Evolutionary conservation across 192 early-diverging fungal species (phyloP), one percentile per base, ranked within the genome.

Genomic region (Coemansia aciculifera): DNA sequence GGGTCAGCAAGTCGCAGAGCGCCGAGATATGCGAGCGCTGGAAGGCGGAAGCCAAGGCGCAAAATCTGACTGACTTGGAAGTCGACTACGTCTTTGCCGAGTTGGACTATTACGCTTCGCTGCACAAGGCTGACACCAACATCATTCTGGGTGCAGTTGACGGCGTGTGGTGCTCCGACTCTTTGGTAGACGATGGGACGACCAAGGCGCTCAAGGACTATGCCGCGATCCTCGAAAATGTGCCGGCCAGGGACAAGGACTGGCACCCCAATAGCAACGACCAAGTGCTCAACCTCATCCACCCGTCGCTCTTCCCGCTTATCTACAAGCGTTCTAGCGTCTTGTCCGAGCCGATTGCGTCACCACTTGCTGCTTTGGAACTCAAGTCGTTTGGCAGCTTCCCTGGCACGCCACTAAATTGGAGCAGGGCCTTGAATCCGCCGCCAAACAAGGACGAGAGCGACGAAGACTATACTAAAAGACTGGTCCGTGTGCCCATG

Each of bases 251-350:
- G 23, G 37, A 52, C 17, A 70, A 66, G 59, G 81, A 85, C 67
- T 87, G 80, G 71, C 83, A 84, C 59, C 77, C 78, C 3, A 70
- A 78, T 10, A 77, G 69, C 56, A 67, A 83, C 64, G 63, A 85
- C 37, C 79, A 83, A 63, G 85, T 87, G 15, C 74, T 85, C 9
- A 79, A 85, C 42, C 77, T 87, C 6, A 78, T 87, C 6, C 77
- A 87, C 46, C 86, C 83, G 10, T 86, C 85, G 59, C 77, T 87
- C 12, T 85, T 67, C 66, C 82, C 82, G 59, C 68, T 87, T 3
- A 59, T 83, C 21, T 83, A 83, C 66, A 12, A 39, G 3, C 21
- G 43, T 8, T 72, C 80, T 1, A 59, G 51, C 19, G 31, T 83
- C 9, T 31, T 77, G 7, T 31, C 49, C 1, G 43, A 66, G 46